A percentile compares a stretch with the other conserved stretches of the same genome.
Evolutionary conservation across 2,329 filamentous ascomycete genomes (phyloP).

Genomic region (Coniella vitis): DNA sequence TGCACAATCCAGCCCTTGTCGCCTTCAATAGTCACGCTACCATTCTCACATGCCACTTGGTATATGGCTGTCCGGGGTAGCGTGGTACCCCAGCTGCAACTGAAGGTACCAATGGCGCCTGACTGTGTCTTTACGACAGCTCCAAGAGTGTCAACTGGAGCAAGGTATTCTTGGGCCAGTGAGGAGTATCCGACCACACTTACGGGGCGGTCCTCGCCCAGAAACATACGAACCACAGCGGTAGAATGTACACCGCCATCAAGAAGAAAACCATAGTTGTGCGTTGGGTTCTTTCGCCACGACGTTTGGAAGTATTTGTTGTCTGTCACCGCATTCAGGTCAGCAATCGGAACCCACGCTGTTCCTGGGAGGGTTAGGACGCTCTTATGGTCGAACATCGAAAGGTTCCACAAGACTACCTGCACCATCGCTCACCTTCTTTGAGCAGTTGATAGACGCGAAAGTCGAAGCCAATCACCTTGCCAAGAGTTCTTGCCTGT

Average conservation of each 20-base stretch:
- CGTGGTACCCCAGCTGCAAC: conserved; percentile 50
- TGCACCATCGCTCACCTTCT: conserved; percentile 13
- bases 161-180: conserved; percentile 46
- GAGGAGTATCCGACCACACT: conserved; percentile 47
- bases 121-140: conserved; percentile 47
- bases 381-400: background rate
- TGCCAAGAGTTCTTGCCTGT: conserved; percentile 45
- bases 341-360: background rate
- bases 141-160: conserved; percentile 58
- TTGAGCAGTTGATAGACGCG: conserved; percentile 36
- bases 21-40: conserved; percentile 44
- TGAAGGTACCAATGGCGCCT: conserved; percentile 50
- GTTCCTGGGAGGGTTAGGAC: background rate
- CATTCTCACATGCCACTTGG: conserved; percentile 50
- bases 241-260: conserved; percentile 66
- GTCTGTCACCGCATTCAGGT: background rate
- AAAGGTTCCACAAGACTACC: background rate
- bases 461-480: conserved; percentile 37
- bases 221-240: conserved; percentile 51
- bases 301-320: conserved; percentile 40
- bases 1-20: conserved; percentile 24
- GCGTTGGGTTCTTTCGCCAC: conserved; percentile 58
- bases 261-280: conserved; percentile 67
- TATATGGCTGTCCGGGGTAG: conserved; percentile 44
- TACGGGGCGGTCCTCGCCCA: conserved; percentile 37